Base-by-base conservation (phyloP, 768 basidiomycete species). In the Scleroderma bovista region DNA sequence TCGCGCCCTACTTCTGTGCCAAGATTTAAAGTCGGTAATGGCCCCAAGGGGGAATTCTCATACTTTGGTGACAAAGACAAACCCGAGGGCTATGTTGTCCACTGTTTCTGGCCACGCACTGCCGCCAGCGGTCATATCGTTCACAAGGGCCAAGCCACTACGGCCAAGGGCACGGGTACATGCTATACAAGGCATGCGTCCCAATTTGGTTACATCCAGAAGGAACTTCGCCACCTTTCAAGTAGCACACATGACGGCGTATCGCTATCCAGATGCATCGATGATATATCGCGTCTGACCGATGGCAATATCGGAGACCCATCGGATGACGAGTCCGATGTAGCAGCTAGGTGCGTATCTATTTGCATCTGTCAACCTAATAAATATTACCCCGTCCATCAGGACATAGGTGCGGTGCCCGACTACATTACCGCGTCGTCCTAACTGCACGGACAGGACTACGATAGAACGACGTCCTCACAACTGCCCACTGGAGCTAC, bases 151-250 rank as follows among this genome's bases (percentile, higher is more conserved):
- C 69, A 79, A 50, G 84, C 84, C 6, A 69, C 71, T 48, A 44
- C 72, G 7, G 69, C 81, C 48, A 65, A 78, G 29, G 88, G 87
- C 40, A 71, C 77, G 33, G 66, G 78, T 94, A 17, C 90, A 95
- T 66, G 95, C 95, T 40, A 96, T 98, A 65, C 95, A 98, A 65
- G 96, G 95, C 66, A 95, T 99, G 92, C 81, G 93, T 7, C 93
- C 95, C 44, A 89, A 99, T 69, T 78, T 92, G 49, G 82, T 96
- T 59, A 96, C 96, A 13, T 75, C 89, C 17, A 71, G 86, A 9
- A 98, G 96, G 96, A 97, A 98, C 73, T 99, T 98, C 71, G 85
- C 75, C 24, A 77, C 88, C 72, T 99, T 99, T 76, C 86, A 67
- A 87, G 88, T 61, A 67, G 73, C 16, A 72, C 80, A 22, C 77